Evolutionary conservation across 1,284 basidiomycete genomes (phyloP).

Genomic region (Irpex rosettiformis): DNA sequence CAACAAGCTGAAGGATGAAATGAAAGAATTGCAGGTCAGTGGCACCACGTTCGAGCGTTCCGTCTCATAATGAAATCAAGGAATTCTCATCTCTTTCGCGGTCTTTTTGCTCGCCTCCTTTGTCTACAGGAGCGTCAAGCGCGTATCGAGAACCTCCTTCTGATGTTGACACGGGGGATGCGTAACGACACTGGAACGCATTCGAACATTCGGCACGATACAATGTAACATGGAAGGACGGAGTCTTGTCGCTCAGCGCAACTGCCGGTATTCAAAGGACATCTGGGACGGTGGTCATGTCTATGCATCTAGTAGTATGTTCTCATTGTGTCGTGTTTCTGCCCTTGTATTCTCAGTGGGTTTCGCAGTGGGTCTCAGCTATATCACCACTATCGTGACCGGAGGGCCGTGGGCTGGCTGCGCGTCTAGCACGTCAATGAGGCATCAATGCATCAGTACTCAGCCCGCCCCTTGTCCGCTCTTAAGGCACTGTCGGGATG

Average conservation of each 20-base stretch:
- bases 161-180: constrained; percentile 45
- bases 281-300: not conserved
- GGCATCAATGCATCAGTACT: no score
- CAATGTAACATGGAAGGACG: constrained; percentile 16
- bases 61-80: constrained; percentile 1
- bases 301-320: not conserved
- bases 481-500: not conserved
- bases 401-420: no score
- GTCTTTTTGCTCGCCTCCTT: no score
- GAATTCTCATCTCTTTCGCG: no score
- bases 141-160: constrained; percentile 69
- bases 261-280: not conserved
- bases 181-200: constrained; percentile 34
- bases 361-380: not conserved
- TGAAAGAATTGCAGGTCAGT: constrained; percentile 74
- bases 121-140: constrained; percentile 64
- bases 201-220: constrained; percentile 30
- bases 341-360: not conserved
- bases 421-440: not conserved
- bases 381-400: not conserved
- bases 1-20: constrained; percentile 64
- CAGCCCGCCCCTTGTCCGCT: not conserved
- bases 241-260: not conserved
- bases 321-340: not conserved
- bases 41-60: not conserved